A percentile compares a stretch with the other conserved stretches of the same genome.
Conservation (phyloP, 768 basidiomycete species). For the Leccinum uliginosum region DNA sequence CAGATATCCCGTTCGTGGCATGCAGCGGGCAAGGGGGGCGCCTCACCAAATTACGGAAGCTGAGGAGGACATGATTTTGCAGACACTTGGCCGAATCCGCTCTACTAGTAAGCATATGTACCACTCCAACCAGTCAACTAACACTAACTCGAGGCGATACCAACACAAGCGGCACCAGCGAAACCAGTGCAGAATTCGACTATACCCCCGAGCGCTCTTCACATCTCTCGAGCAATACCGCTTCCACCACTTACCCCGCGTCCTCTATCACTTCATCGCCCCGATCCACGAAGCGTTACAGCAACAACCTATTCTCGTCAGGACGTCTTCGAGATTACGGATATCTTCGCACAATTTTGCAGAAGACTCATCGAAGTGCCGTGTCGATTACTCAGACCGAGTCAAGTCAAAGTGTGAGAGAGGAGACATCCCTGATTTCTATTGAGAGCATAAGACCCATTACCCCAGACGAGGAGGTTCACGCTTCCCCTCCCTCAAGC, state of each 20-base stretch:
- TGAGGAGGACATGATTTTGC: slow-evolving; percentile 81
- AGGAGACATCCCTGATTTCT: slow-evolving; percentile 40
- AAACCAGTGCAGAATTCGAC: slow-evolving; percentile 27
- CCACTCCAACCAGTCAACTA: slow-evolving; percentile 17
- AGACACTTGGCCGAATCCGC: slow-evolving; percentile 58
- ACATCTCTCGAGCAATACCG: slow-evolving; percentile 34
- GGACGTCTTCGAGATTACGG: slow-evolving; percentile 72
- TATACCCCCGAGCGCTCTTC: slow-evolving; percentile 31
- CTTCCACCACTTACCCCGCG: slow-evolving; percentile 34
- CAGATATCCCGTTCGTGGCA: slow-evolving; percentile 57
- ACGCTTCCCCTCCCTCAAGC: slow-evolving; percentile 40
- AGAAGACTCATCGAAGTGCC: slow-evolving; percentile 35
- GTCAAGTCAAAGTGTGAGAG: slow-evolving; percentile 40
- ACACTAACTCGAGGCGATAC: slow-evolving; percentile 13
- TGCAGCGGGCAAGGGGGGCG: slow-evolving; percentile 66
- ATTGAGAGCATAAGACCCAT: slow-evolving; percentile 45
- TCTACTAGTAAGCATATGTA: too few relatives aligned
- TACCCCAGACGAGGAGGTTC: slow-evolving; percentile 51
- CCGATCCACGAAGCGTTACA: slow-evolving; percentile 65
- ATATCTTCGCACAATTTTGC: slow-evolving; percentile 58
- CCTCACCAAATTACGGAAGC: slow-evolving; percentile 70
- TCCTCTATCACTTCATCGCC: slow-evolving; percentile 40
- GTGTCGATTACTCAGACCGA: slow-evolving; percentile 46
- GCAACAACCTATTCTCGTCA: slow-evolving; percentile 84
- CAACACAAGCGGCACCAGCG: slow-evolving; percentile 11